These are phyloP conservation scores for Globisporangium abappressorium DNA, from an alignment of 352 stramenopile genomes.

Conservation along the genomic window DNA sequence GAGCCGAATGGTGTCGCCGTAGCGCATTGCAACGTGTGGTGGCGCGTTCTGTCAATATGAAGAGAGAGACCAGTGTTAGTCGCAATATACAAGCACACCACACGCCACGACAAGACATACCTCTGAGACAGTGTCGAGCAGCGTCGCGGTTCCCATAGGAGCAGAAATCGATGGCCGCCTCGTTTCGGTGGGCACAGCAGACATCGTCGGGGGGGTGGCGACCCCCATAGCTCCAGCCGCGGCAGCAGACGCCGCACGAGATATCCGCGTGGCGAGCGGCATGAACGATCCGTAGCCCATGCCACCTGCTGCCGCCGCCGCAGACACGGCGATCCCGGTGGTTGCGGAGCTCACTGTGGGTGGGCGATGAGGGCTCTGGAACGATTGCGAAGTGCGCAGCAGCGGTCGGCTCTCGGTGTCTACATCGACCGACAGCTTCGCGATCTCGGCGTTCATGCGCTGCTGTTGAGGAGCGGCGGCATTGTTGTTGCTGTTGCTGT, in stretches of 20 bases:
- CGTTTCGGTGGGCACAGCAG: conserved; percentile 1
- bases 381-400: neutral
- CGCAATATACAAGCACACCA: neutral
- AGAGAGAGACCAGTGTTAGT: conserved; percentile 25
- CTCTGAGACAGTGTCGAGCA: conserved; percentile 18
- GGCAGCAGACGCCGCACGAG: conserved; percentile 14
- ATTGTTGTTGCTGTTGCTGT: neutral
- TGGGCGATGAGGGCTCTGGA: neutral
- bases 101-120: neutral
- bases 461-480: neutral
- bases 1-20: conserved; percentile 66
- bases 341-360: neutral
- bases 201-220: neutral
- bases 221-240: conserved; percentile 2
- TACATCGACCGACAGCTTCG: neutral
- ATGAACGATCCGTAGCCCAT: conserved; percentile 15
- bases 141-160: neutral
- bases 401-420: neutral
- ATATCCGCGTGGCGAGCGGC: conserved; percentile 9
- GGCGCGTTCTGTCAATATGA: conserved; percentile 39
- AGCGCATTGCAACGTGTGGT: conserved; percentile 64
- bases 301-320: conserved; percentile 6
- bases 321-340: conserved; percentile 3
- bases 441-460: neutral
- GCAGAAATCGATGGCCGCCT: neutral